These are phyloP conservation scores for Ogataea paradorogensis DNA, from an alignment of 805 yeast genomes.

Conservation along the genomic window DNA sequence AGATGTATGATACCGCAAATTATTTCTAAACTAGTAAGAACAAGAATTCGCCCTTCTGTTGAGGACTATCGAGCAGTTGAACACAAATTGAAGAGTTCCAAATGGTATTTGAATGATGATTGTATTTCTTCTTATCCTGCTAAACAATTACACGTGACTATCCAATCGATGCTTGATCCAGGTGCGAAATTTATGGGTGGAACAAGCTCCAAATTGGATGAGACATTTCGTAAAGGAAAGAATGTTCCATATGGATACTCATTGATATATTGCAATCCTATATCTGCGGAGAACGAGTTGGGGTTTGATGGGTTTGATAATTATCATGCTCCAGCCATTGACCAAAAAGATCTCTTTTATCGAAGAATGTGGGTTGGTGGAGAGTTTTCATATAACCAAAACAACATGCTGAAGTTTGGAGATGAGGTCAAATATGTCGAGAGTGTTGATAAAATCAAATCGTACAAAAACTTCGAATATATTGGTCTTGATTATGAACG, in stretches of 20 bases:
- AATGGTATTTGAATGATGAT: constrained; percentile 30
- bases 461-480: constrained; percentile 32
- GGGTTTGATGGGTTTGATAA: constrained; percentile 79
- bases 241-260: constrained; percentile 55
- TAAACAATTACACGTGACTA: constrained; percentile 27
- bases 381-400: constrained; percentile 39
- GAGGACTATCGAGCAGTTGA: constrained; percentile 14
- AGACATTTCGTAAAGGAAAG: constrained; percentile 19
- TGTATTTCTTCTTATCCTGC: constrained; percentile 26
- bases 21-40: constrained; percentile 2
- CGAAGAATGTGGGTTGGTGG: constrained; percentile 86
- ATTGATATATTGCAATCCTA: constrained; percentile 64
- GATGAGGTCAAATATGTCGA: constrained; percentile 51
- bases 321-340: constrained; percentile 60
- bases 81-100: constrained; percentile 11
- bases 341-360: constrained; percentile 34
- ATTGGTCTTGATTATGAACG: constrained; percentile 57
- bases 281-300: constrained; percentile 42
- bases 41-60: constrained; percentile 4
- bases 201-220: constrained; percentile 5
- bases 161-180: constrained; percentile 25
- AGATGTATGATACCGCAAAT: constrained; percentile 3
- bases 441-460: constrained; percentile 40
- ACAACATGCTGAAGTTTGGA: constrained; percentile 36
- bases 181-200: constrained; percentile 16